Conservation (phyloP, 768 basidiomycete species). For the Lactarius trivialis region DNA sequence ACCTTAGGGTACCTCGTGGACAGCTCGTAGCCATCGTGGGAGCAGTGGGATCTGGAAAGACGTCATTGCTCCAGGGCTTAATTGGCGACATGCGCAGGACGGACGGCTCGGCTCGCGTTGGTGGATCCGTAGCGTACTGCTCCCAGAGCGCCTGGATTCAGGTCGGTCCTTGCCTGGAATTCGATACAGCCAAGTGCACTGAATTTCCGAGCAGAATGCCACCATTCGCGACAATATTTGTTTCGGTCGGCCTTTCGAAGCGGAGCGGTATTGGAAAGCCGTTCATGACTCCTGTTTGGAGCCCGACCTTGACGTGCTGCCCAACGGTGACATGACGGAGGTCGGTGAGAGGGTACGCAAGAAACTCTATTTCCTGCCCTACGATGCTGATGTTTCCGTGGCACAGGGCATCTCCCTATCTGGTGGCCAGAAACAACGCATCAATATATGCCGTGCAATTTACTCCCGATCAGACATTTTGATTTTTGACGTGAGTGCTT, state of each 20-base stretch:
- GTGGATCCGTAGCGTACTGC: constrained; percentile 75
- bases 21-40: constrained; percentile 79
- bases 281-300: constrained; percentile 72
- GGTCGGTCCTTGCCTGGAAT: constrained; percentile 28
- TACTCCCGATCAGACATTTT: constrained; percentile 84
- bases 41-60: constrained; percentile 67
- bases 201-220: constrained; percentile 45
- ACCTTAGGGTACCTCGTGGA: constrained; percentile 65
- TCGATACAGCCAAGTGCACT: background rate
- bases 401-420: constrained; percentile 74
- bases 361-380: background rate
- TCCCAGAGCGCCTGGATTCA: constrained; percentile 92
- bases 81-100: constrained; percentile 80
- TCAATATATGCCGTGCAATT: constrained; percentile 82
- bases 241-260: constrained; percentile 79
- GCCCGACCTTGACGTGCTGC: constrained; percentile 71
- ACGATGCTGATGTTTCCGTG: background rate
- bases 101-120: constrained; percentile 59
- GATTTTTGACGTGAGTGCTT: constrained; percentile 57
- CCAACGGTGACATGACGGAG: constrained; percentile 74
- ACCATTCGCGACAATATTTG: constrained; percentile 87
- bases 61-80: constrained; percentile 63
- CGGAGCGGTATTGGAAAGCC: constrained; percentile 76
- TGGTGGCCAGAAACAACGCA: constrained; percentile 73
- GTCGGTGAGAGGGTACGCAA: constrained; percentile 60